Percentiles rank a stretch among this genome's conserved stretches.
Evolutionary conservation across 208 protist species (phyloP).

Genomic region (Leishmania tropica): DNA sequence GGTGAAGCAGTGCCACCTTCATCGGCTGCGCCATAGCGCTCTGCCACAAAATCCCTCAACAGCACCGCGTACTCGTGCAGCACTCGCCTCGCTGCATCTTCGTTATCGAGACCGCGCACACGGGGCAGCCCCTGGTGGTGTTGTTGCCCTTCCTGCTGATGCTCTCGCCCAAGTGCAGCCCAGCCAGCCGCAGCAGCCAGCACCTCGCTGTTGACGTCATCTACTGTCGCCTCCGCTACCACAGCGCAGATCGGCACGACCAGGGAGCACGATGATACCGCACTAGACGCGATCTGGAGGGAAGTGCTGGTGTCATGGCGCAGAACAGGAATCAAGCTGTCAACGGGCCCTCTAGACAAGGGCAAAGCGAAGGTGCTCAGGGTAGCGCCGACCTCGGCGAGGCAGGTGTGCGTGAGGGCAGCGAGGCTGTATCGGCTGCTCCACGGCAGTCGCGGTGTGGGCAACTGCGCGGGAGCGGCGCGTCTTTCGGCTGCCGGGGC

Average conservation of each 20-base stretch:
- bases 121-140: neutral
- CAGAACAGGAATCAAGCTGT: neutral
- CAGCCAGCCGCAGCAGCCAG: constrained; percentile 24
- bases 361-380: neutral
- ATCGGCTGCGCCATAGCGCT: neutral
- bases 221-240: constrained; percentile 25
- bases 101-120: constrained; percentile 20
- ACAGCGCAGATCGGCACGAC: constrained; percentile 41
- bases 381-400: constrained; percentile 1
- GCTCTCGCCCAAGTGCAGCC: constrained; percentile 38
- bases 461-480: neutral
- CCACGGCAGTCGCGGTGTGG: constrained; percentile 21
- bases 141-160: neutral
- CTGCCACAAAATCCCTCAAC: constrained; percentile 14
- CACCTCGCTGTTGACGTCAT: constrained; percentile 34
- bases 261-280: constrained; percentile 20
- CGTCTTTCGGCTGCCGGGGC: neutral
- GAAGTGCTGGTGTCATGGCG: constrained; percentile 11
- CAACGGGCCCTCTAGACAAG: neutral
- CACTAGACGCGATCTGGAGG: constrained; percentile 20
- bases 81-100: constrained; percentile 28
- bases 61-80: constrained; percentile 24
- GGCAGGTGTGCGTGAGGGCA: constrained; percentile 32
- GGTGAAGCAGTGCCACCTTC: neutral
- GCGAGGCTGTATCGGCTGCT: constrained; percentile 32